Evolutionary conservation across 73 alveolate species (phyloP).

Genomic region (Paramecium pentaurelia): DNA sequence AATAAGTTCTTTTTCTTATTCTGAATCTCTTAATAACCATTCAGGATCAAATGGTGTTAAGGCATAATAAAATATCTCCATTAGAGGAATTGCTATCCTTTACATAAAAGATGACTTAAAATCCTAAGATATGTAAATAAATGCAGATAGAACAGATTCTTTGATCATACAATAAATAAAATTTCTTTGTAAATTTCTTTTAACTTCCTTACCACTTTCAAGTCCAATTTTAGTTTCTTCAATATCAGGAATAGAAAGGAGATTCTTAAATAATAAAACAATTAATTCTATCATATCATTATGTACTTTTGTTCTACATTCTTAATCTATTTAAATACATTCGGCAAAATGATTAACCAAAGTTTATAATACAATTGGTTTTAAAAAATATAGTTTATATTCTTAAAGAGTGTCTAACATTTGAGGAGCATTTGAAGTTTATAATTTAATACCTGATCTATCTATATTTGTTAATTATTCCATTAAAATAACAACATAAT

Average conservation of each 20-base stretch:
- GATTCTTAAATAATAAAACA: slow-evolving; percentile 65
- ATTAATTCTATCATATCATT: slow-evolving; percentile 78
- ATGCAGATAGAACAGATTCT: slow-evolving; percentile 73
- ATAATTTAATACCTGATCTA: not conserved
- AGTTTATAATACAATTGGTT: slow-evolving; percentile 58
- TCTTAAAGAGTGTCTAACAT: slow-evolving; percentile 54
- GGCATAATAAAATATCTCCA: slow-evolving; percentile 69
- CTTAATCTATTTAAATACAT: slow-evolving; percentile 57
- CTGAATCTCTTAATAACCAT: slow-evolving; percentile 50
- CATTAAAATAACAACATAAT: slow-evolving; percentile 65
- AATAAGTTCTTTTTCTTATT: not conserved
- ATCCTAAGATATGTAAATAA: slow-evolving; percentile 73
- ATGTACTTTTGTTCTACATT: slow-evolving; percentile 67
- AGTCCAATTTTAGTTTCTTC: slow-evolving; percentile 16
- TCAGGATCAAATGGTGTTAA: slow-evolving; percentile 74
- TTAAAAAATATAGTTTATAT: slow-evolving; percentile 68
- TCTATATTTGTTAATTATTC: slow-evolving; percentile 70
- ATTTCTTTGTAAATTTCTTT: slow-evolving; percentile 55
- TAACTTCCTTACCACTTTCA: slow-evolving; percentile 18
- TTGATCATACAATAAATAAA: slow-evolving; percentile 35
- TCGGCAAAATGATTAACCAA: slow-evolving; percentile 74
- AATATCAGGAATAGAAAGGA: slow-evolving; percentile 72
- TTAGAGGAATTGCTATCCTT: slow-evolving; percentile 66
- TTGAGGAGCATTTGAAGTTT: slow-evolving; percentile 3
- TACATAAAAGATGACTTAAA: slow-evolving; percentile 61